These are phyloP conservation scores for Lepidium didymum DNA, from an alignment of 345 rosid species.

Conservation along the genomic window DNA sequence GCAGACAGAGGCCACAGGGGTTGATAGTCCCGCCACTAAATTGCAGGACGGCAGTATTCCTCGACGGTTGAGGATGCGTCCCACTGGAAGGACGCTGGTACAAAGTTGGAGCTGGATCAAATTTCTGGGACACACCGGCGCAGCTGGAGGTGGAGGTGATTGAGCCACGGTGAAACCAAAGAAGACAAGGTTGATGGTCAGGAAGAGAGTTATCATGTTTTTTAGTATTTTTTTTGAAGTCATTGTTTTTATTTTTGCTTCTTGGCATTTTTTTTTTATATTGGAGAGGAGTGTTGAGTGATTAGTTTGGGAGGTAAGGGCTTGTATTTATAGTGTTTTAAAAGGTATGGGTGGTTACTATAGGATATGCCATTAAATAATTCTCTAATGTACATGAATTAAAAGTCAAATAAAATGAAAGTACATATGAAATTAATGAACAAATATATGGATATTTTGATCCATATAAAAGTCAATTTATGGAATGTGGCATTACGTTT, in stretches of 20 bases:
- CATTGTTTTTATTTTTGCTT: neutral
- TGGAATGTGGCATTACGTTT: too few species aligned
- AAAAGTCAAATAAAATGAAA: neutral
- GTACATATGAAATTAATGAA: neutral
- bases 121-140: neutral
- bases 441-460: neutral
- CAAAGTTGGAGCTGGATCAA: neutral
- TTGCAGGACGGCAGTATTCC: neutral
- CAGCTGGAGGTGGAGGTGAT: neutral
- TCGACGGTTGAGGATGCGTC: neutral
- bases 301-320: neutral
- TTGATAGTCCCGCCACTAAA: neutral
- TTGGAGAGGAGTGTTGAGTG: neutral
- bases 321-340: neutral
- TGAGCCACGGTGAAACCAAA: neutral
- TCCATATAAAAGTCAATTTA: neutral
- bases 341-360: neutral
- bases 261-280: neutral
- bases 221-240: neutral
- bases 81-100: neutral
- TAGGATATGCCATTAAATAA: too few species aligned
- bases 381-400: neutral
- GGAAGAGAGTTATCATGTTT: neutral
- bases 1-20: neutral
- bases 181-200: conserved; percentile 15